Base-by-base conservation (phyloP, 805 yeast genomes). In the Yarrowia bubula region DNA sequence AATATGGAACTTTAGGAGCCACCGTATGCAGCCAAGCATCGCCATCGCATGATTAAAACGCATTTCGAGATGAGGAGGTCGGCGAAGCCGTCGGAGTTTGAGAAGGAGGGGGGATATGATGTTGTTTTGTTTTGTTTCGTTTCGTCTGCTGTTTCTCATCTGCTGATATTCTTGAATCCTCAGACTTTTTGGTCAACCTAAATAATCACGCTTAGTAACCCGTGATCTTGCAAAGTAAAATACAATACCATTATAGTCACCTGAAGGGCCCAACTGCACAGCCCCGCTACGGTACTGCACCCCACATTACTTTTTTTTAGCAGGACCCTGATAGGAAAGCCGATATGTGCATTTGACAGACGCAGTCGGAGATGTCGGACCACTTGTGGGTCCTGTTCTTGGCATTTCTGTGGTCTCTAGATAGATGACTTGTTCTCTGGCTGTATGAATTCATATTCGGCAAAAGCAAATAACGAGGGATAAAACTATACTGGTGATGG, bases 321-420 rank as follows among this genome's bases (percentile, higher is more conserved):
- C 38, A 35, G 51, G 51, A 46, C 51, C 51, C 51, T 46, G 51
- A 4, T n/a, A 22, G 28, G 28, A 22, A 8, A 17, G 31, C 46
- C 17, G 31, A 9, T 18, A 18, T 14, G n/a, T n/a, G 31, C 6
- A 33, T 10, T 10, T 33, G 39, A 9, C 15, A 33, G 4, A 8
- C 17, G 53, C 53, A 17, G 53, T 48, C 53, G 53, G 53, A 48
- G 53, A 48, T 48, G 53, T 48, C 53, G 53, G 53, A 48, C 53
- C 53, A 48, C 53, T 17, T 1, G 38, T 48, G 38, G 38, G 38
- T 31, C 50, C 17, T 3, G 43, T n/a, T 14, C 42, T 38, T 14
- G 17, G 42, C 42, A 14, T 14, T 10, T 13, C 41, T 9, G 41
- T n/a, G 5, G 28, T 17, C 10, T 4, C 13, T 9, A 6, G 47